Evolutionary conservation across 306 rosid species (phyloP), one percentile per base, ranked within the genome.

Genomic region (Inga laurina): DNA sequence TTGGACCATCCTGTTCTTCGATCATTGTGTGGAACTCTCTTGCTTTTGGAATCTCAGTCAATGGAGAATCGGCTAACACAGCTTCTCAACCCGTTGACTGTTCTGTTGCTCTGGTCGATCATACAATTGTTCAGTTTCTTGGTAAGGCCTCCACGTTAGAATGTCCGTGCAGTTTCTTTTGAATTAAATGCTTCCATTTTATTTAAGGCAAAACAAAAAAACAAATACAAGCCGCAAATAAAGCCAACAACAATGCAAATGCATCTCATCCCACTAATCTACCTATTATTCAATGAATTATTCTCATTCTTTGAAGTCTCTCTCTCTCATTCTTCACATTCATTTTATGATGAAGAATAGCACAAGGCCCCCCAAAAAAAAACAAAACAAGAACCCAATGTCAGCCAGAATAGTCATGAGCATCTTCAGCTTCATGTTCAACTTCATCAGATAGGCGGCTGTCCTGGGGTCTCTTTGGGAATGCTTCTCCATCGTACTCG

Each of bases 401-500:
- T 68, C 18, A 45, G 78, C 78, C 83, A 77, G 83, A 82, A 85
- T 76, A 85, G 79, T 86, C 89, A 78, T 76, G 85, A 67, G n/a
- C 76, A 24, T 45, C 57, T 72, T 61, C 16, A 5, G 16, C 32
- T n/a, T 83, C 87, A 66, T 85, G 86, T 75, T 82, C 88, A 70
- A 76, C 77, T 82, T 93, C 95, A 77, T 49, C 87, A 79, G 92
- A 79, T 74, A 81, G 75, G 76, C 81, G 75, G 76, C 81, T 88
- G 61, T 86, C 90, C 59, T 87, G 88, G 13, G 88, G 83, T 82
- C 67, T 90, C 87, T 82, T 84, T 48, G 86, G 79, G 78, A 84
- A 91, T 41, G 89, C 86, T 76, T 88, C 89, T 56, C 91, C 94
- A 15, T 90, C 95, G 77, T 76, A 89, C 68, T 90, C 98, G 56